Evolutionary conservation across 495 filamentous ascomycete species (phyloP).

Genomic region (Choiromyces venosus): DNA sequence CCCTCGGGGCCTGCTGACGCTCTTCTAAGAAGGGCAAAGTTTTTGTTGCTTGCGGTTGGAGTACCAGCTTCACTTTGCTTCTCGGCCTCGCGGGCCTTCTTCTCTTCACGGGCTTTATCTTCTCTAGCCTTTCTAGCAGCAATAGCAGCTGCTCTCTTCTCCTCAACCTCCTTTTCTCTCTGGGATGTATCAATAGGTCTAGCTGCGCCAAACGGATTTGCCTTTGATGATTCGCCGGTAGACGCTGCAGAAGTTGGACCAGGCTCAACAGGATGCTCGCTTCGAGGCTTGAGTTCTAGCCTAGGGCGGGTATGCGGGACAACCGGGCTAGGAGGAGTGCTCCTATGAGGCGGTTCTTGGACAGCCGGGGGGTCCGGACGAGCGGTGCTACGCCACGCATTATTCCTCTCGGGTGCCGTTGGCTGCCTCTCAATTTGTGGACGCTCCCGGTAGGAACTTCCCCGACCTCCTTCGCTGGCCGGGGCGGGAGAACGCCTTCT

Average conservation of each 20-base stretch:
- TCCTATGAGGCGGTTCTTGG: slow-evolving; percentile 43
- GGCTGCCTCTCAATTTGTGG: slow-evolving; percentile 35
- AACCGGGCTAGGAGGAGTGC: slow-evolving; percentile 41
- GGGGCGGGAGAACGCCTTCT: slow-evolving; percentile 38
- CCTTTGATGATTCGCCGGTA: slow-evolving; percentile 45
- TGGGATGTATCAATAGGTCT: slow-evolving; percentile 46
- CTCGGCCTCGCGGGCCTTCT: slow-evolving; percentile 45
- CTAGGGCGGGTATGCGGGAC: slow-evolving; percentile 29
- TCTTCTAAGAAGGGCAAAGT: slow-evolving; percentile 32
- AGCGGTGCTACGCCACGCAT: slow-evolving; percentile 80
- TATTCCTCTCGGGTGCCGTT: slow-evolving; percentile 67
- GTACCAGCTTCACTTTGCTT: slow-evolving; percentile 26
- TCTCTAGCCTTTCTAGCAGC: slow-evolving; percentile 83
- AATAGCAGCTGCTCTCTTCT: slow-evolving; percentile 66
- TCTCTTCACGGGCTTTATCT: slow-evolving; percentile 66
- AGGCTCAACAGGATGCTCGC: slow-evolving; percentile 50
- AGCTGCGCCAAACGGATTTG: slow-evolving; percentile 77
- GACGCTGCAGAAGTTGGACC: slow-evolving; percentile 29
- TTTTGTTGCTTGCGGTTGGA: slow-evolving; percentile 24
- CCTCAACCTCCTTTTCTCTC: slow-evolving; percentile 80
- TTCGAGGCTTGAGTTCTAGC: slow-evolving; percentile 58
- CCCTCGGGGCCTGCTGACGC: slow-evolving; percentile 28
- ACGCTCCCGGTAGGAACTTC: slow-evolving; percentile 35
- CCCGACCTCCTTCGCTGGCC: slow-evolving; percentile 19
- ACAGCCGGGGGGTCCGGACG: slow-evolving; percentile 56